A percentile compares a stretch with the other conserved stretches of the same genome.
These are phyloP conservation scores for Venturia pyrina DNA, from an alignment of 2,329 filamentous ascomycete genomes.

Conservation along the genomic window DNA sequence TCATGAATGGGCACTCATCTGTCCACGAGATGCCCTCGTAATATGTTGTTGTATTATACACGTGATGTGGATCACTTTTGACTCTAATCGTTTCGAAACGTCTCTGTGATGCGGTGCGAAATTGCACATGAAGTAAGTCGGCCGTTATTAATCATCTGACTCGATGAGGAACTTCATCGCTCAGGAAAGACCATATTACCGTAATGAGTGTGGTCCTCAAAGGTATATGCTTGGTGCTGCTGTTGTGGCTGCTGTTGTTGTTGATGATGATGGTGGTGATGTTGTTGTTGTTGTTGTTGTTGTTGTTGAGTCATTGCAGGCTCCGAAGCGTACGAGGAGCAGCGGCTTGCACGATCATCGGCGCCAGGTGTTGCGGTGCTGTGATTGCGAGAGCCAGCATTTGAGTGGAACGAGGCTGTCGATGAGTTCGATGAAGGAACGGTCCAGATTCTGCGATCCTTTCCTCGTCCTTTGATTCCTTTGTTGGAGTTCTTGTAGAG, in stretches of 20 bases:
- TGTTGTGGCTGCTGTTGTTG: not conserved
- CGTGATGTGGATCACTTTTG: not conserved
- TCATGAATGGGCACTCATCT: slow-evolving; percentile 2
- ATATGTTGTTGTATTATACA: not conserved
- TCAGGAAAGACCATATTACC: slow-evolving; percentile 14
- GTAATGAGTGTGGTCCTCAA: slow-evolving; percentile 10
- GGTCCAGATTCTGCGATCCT: slow-evolving; percentile 58
- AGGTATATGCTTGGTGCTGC: slow-evolving; percentile 5
- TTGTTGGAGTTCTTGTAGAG: slow-evolving; percentile 99
- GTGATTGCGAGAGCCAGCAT: slow-evolving; percentile 1
- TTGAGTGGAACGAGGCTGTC: slow-evolving; percentile 7
- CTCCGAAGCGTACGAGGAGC: slow-evolving; percentile 10
- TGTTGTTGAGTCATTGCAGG: slow-evolving; percentile 7
- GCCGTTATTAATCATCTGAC: not conserved
- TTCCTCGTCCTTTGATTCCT: slow-evolving; percentile 92
- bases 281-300: slow-evolving; percentile 6
- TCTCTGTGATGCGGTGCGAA: not conserved
- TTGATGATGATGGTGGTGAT: not conserved
- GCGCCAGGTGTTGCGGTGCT: not conserved
- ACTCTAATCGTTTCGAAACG: slow-evolving; percentile 2
- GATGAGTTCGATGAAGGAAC: slow-evolving; percentile 10
- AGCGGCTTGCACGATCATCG: slow-evolving; percentile 11
- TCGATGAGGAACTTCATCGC: not conserved
- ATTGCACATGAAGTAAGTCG: not conserved
- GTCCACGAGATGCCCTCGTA: not conserved